Conservation (phyloP, 2,329 filamentous ascomycete genomes). For the Pseudodiploospora longispora region DNA sequence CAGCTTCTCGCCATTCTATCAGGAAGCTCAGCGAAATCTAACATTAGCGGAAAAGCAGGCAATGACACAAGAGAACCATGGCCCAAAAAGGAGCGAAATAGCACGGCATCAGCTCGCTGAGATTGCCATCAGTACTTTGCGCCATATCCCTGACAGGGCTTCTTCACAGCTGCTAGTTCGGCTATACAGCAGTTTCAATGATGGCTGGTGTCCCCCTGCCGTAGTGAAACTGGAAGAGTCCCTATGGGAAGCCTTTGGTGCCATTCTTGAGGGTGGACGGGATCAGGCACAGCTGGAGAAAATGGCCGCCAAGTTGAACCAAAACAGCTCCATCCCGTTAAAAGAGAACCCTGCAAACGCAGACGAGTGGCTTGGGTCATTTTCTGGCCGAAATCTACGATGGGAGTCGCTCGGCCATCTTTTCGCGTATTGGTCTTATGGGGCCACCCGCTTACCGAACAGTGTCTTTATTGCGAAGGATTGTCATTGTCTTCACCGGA, state of each 20-base stretch:
- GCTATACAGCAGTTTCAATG: background rate
- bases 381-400: conserved; percentile 28
- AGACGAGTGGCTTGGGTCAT: conserved; percentile 29
- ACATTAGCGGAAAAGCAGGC: background rate
- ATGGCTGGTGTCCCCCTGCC: conserved; percentile 3
- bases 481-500: conserved; percentile 1
- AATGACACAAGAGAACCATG: background rate
- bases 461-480: background rate
- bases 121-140: background rate
- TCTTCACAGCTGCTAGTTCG: background rate
- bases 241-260: background rate
- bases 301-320: conserved; percentile 26
- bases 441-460: background rate
- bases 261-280: conserved; percentile 1
- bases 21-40: conserved; percentile 3
- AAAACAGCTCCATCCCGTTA: conserved; percentile 29
- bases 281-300: background rate
- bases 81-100: background rate
- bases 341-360: conserved; percentile 25
- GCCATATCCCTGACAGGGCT: background rate
- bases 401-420: conserved; percentile 36
- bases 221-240: conserved; percentile 1
- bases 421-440: conserved; percentile 12
- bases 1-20: conserved; percentile 6
- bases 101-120: background rate